Evolutionary conservation across 2,329 filamentous ascomycete species (phyloP).

Genomic region (Phoma herbarum): DNA sequence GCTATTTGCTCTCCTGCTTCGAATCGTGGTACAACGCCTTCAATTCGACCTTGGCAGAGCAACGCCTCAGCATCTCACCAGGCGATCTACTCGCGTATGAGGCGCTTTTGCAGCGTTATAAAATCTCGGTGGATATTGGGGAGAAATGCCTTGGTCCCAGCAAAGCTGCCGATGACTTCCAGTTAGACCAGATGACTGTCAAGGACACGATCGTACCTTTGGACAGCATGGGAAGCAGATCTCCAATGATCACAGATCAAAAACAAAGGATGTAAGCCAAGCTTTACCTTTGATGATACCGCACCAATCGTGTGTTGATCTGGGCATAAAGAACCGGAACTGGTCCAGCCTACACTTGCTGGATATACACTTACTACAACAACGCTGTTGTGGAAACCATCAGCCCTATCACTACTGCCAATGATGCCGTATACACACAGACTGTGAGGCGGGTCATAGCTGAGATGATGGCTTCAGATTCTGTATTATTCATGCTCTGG

Average conservation of each 20-base stretch:
- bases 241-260: neutral
- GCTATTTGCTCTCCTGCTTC: slow-evolving; percentile 12
- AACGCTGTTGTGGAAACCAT: too few species aligned
- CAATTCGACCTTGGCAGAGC: slow-evolving; percentile 13
- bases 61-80: neutral
- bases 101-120: neutral
- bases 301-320: neutral
- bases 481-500: too few species aligned
- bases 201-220: neutral
- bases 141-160: slow-evolving; percentile 2
- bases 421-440: too few species aligned
- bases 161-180: neutral
- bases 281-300: neutral
- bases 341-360: too few species aligned
- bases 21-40: slow-evolving; percentile 16
- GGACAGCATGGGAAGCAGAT: neutral
- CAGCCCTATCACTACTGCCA: too few species aligned
- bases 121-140: neutral
- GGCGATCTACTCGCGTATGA: slow-evolving; percentile 1
- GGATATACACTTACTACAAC: too few species aligned
- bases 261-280: neutral
- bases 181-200: neutral
- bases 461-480: too few species aligned
- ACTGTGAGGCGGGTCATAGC: too few species aligned
- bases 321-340: too few species aligned